Percentiles rank a stretch among this genome's conserved stretches.
Conservation (phyloP, 148 eudicot species). For the Heliamphora exappendiculata region DNA sequence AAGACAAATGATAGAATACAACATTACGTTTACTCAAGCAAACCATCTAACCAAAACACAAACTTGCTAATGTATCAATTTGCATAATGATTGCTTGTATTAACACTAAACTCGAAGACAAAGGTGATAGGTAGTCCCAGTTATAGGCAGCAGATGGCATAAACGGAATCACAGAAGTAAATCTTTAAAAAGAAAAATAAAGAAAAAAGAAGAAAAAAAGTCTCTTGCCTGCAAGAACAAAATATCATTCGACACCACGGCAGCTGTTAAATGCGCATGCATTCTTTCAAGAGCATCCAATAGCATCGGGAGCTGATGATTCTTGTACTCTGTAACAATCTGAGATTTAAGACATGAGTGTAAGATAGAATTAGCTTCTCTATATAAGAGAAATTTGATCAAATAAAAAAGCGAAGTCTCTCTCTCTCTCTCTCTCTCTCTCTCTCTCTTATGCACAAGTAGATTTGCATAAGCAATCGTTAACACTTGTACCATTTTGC, state of each 20-base stretch:
- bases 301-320: slow-evolving; percentile 62
- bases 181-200: neutral
- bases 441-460: neutral
- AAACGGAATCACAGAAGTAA: neutral
- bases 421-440: neutral
- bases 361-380: neutral
- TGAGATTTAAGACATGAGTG: slow-evolving; percentile 15
- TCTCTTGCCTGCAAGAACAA: slow-evolving; percentile 67
- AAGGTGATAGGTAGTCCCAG: neutral
- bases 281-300: slow-evolving; percentile 79
- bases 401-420: neutral
- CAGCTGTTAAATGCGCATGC: slow-evolving; percentile 97
- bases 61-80: neutral
- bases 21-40: neutral
- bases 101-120: neutral
- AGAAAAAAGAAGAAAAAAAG: neutral
- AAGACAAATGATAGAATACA: neutral
- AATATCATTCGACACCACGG: slow-evolving; percentile 84
- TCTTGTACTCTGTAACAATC: slow-evolving; percentile 84
- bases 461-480: neutral
- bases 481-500: neutral
- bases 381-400: neutral
- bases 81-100: neutral
- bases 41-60: neutral
- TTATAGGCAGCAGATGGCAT: neutral